A percentile compares a stretch with the other conserved stretches of the same genome.
These are phyloP conservation scores for Torrubiella hemipterigena DNA, from an alignment of 2,329 filamentous ascomycete genomes.

Conservation along the genomic window DNA sequence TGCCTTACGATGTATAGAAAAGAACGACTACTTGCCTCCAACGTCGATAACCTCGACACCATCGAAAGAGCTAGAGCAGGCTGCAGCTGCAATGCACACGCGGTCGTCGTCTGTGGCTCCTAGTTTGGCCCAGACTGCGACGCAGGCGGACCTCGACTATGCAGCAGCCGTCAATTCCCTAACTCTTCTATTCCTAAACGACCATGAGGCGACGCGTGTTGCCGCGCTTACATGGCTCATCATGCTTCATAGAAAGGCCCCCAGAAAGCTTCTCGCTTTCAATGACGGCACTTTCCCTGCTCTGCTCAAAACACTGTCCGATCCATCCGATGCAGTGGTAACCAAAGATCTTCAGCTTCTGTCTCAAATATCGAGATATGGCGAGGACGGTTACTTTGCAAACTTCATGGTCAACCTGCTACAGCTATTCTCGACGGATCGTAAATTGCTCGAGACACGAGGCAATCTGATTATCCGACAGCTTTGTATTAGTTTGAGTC, in stretches of 20 bases:
- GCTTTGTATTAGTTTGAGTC: conserved; percentile 81
- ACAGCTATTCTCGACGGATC: conserved; percentile 89
- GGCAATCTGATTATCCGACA: conserved; percentile 96
- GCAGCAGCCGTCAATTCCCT: conserved; percentile 87
- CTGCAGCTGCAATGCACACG: conserved; percentile 37
- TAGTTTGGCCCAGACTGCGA: conserved; percentile 20
- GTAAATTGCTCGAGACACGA: conserved; percentile 77
- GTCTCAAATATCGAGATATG: conserved; percentile 92
- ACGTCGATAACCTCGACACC: too few species aligned
- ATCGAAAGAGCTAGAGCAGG: conserved; percentile 45
- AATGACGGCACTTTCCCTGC: conserved; percentile 97
- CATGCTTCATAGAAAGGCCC: conserved; percentile 93
- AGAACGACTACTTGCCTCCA: too few species aligned
- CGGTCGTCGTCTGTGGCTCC: conserved; percentile 32
- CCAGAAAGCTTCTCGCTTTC: conserved; percentile 83
- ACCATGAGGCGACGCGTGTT: conserved; percentile 90
- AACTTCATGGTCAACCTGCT: conserved; percentile 97
- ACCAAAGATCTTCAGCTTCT: conserved; percentile 87
- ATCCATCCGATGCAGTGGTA: conserved; percentile 90
- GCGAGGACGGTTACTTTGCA: conserved; percentile 92
- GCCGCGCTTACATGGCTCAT: conserved; percentile 93
- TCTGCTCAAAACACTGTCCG: conserved; percentile 87
- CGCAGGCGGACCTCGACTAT: conserved; percentile 75
- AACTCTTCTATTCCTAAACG: conserved; percentile 87
- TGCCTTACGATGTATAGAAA: too few species aligned